Percentiles rank a stretch among this genome's conserved stretches.
Conservation (phyloP, 2,329 filamentous ascomycete genomes). For the Shiraia bambusicola region DNA sequence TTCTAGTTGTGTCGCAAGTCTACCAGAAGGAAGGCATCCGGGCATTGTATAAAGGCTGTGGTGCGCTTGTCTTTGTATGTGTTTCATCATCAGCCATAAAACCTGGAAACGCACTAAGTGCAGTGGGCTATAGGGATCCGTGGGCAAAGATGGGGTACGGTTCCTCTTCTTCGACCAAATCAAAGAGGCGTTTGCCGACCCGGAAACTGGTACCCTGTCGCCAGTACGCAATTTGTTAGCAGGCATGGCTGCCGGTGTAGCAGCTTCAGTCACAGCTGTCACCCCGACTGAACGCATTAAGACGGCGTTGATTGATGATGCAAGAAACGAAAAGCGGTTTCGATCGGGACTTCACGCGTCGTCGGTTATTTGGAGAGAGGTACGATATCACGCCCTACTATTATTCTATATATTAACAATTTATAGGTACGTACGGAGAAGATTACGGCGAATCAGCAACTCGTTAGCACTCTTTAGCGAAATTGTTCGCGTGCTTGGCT, state of each 20-base stretch:
- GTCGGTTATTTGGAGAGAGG: conserved; percentile 50
- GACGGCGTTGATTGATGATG: conserved; percentile 67
- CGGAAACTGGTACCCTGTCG: conserved; percentile 58
- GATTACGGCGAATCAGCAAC: no score
- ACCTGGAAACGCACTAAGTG: no score
- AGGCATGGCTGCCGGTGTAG: conserved; percentile 64
- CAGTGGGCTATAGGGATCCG: conserved; percentile 48
- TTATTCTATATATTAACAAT: no score
- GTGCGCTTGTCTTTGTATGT: conserved; percentile 56
- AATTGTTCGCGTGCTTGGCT: no score
- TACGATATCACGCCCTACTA: no score
- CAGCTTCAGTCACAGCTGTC: conserved; percentile 64
- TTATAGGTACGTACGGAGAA: no score
- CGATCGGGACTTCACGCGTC: conserved; percentile 55
- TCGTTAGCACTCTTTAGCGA: no score
- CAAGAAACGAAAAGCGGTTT: conserved; percentile 53
- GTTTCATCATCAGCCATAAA: no score
- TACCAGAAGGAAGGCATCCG: conserved; percentile 58
- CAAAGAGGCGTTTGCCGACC: conserved; percentile 58
- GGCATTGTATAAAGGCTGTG: conserved; percentile 65
- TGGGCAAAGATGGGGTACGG: conserved; percentile 66
- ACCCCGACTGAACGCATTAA: conserved; percentile 70
- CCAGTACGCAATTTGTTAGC: conserved; percentile 60
- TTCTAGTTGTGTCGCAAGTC: conserved; percentile 58
- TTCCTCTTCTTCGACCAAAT: conserved; percentile 68